Conservation (phyloP, 257 asterid species). For the Fraxinus pennsylvanica region DNA sequence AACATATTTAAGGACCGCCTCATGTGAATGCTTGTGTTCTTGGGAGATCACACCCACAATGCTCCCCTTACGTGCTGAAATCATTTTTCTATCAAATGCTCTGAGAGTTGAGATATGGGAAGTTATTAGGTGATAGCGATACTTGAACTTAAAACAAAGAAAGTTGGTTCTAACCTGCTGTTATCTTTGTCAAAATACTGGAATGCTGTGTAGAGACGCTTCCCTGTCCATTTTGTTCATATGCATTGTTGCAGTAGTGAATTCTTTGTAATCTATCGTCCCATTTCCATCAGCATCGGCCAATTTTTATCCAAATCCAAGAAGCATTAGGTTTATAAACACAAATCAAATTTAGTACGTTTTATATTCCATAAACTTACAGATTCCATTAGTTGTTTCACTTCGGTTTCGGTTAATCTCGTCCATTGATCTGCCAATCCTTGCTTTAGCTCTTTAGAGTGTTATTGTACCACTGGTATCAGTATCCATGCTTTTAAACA, state of each 20-base stretch:
- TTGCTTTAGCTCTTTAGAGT: conserved; percentile 61
- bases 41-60: background rate
- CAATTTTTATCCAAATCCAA: conserved; percentile 24
- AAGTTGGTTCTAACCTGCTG: conserved; percentile 39
- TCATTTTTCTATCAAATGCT: background rate
- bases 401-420: conserved; percentile 59
- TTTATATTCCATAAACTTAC: conserved; percentile 32
- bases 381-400: conserved; percentile 65
- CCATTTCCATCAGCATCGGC: conserved; percentile 72
- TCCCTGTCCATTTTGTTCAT: conserved; percentile 66
- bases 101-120: background rate
- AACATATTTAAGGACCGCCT: background rate
- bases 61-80: background rate
- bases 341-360: background rate
- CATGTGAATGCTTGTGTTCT: background rate
- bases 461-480: conserved; percentile 71
- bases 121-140: background rate
- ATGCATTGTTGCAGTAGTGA: conserved; percentile 71
- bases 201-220: conserved; percentile 67
- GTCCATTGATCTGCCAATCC: conserved; percentile 66
- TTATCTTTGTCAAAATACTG: conserved; percentile 62
- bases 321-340: background rate
- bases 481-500: conserved; percentile 68
- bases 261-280: conserved; percentile 63
- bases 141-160: background rate